Conservation (phyloP, 768 basidiomycete genomes). For the Suillus fuscotomentosus region DNA sequence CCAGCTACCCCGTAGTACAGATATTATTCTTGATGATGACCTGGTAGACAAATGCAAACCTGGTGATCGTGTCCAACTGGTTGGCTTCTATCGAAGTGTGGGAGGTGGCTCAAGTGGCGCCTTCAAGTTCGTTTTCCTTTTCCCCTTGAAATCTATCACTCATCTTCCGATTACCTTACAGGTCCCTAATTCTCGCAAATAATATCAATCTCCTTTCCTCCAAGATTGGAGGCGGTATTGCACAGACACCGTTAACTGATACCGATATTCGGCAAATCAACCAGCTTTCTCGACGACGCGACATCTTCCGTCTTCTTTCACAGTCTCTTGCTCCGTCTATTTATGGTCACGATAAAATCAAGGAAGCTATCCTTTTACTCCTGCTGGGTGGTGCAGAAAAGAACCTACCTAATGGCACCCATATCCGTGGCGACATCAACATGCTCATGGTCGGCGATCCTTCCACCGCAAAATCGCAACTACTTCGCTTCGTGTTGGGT, state of each 20-base stretch:
- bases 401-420: conserved; percentile 95
- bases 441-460: conserved; percentile 99
- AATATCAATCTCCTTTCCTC: conserved; percentile 94
- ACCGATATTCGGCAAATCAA: conserved; percentile 96
- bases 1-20: conserved; percentile 93
- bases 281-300: conserved; percentile 82
- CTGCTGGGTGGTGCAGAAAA: conserved; percentile 97
- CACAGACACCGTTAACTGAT: conserved; percentile 88
- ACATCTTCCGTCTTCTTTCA: conserved; percentile 87
- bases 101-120: conserved; percentile 88
- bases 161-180: conserved; percentile 31
- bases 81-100: conserved; percentile 91
- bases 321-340: conserved; percentile 97
- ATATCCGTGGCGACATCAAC: conserved; percentile 99
- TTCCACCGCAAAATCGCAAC: conserved; percentile 96
- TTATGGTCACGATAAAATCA: conserved; percentile 95
- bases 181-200: conserved; percentile 91
- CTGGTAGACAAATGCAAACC: conserved; percentile 97
- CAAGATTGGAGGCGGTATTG: conserved; percentile 93
- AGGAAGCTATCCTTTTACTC: conserved; percentile 88
- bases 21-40: conserved; percentile 95
- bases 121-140: conserved; percentile 70
- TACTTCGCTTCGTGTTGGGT: conserved; percentile 92
- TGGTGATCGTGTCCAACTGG: conserved; percentile 95
- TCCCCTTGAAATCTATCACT: conserved; percentile 14